Evolutionary conservation across 2,329 filamentous ascomycete genomes (phyloP).

Genomic region (Pseudocercospora fijiensis): DNA sequence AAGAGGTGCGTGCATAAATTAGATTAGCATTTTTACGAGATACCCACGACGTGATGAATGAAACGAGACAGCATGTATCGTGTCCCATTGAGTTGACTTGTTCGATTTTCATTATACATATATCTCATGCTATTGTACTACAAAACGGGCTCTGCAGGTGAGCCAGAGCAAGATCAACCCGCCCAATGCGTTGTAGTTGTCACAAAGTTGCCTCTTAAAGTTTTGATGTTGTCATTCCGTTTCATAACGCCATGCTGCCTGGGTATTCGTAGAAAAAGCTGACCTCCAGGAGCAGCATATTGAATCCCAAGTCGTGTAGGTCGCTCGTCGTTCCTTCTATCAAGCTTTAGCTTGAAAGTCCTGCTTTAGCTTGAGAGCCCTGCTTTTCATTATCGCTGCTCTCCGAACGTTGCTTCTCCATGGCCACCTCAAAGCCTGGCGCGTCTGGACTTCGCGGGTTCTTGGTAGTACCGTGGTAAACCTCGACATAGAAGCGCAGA

Average conservation of each 20-base stretch:
- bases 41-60: constrained; percentile 5
- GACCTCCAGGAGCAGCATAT: neutral
- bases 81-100: neutral
- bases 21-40: constrained; percentile 4
- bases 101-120: constrained; percentile 6
- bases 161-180: constrained; percentile 7
- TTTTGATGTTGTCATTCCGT: constrained; percentile 1
- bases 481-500: constrained; percentile 12
- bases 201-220: neutral
- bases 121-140: constrained; percentile 5
- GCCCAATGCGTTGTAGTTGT: constrained; percentile 4
- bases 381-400: constrained; percentile 7
- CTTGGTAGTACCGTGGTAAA: constrained; percentile 12
- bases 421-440: constrained; percentile 11
- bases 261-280: neutral
- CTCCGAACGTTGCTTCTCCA: constrained; percentile 9
- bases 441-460: constrained; percentile 1
- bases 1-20: neutral
- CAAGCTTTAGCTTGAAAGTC: neutral
- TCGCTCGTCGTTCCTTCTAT: neutral
- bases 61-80: neutral
- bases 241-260: constrained; percentile 1
- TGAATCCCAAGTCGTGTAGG: neutral
- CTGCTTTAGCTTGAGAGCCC: neutral
- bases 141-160: constrained; percentile 1